A percentile compares a stretch with the other conserved stretches of the same genome.
Evolutionary conservation across 108 stramenopile genomes (phyloP).

Genomic region (Cylindrotheca closterium): DNA sequence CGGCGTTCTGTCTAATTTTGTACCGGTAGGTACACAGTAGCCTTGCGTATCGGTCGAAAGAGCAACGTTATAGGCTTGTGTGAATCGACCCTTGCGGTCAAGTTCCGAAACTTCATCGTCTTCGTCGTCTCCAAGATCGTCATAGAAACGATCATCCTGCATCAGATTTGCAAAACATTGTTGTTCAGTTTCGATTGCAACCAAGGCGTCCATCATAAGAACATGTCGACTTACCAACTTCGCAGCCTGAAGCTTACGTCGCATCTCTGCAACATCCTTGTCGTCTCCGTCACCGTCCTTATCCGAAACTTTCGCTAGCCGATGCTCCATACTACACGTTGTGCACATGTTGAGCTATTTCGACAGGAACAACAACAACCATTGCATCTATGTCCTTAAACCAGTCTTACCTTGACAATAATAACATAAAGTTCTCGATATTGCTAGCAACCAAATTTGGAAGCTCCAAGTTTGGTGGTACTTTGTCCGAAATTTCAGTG

Average conservation of each 20-base stretch:
- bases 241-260: slow-evolving; percentile 64
- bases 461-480: slow-evolving; percentile 45
- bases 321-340: slow-evolving; percentile 58
- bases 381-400: too few relatives aligned
- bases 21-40: slow-evolving; percentile 6
- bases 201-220: too few relatives aligned
- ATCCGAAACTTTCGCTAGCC: slow-evolving; percentile 23
- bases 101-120: slow-evolving; percentile 29
- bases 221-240: slow-evolving; percentile 48
- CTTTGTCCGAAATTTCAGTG: slow-evolving; percentile 52
- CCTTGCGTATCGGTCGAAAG: slow-evolving; percentile 52
- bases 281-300: slow-evolving; percentile 33
- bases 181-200: too few relatives aligned
- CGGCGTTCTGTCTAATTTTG: slow-evolving; percentile 32
- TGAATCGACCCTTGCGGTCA: slow-evolving; percentile 28
- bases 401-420: slow-evolving; percentile 31
- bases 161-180: too few relatives aligned
- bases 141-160: slow-evolving; percentile 42
- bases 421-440: slow-evolving; percentile 55
- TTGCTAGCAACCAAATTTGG: slow-evolving; percentile 53
- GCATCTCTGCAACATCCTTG: slow-evolving; percentile 36
- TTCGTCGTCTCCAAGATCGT: slow-evolving; percentile 43
- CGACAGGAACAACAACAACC: slow-evolving; percentile 2
- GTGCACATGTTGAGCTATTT: slow-evolving; percentile 8
- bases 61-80: slow-evolving; percentile 33